phyloP scores from a whole-genome alignment of 1,284 basidiomycete genomes.

The Meripilus lineatus region DNA sequence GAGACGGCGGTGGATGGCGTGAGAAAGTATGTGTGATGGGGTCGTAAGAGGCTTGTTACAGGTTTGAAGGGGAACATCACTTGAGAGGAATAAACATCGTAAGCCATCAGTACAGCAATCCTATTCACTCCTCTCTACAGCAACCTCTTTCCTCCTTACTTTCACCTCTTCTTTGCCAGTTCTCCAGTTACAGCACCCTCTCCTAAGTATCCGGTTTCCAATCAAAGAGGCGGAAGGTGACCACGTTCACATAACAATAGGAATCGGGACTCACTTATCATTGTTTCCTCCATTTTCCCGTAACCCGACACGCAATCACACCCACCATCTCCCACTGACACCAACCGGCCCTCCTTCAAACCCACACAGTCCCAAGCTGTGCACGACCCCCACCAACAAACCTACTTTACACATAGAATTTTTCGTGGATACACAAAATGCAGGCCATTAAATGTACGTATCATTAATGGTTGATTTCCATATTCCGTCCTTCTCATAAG shows the following conservation, averaged over 20 bases:
- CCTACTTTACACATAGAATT: constrained; percentile 12
- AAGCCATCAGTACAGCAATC: constrained; percentile 22
- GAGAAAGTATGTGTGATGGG: constrained; percentile 23
- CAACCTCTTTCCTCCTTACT: constrained; percentile 19
- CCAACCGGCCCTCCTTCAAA: no score
- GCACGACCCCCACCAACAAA: constrained; percentile 5
- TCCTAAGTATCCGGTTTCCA: not conserved
- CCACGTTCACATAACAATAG: not conserved
- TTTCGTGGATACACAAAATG: constrained; percentile 27
- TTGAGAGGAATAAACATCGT: constrained; percentile 22
- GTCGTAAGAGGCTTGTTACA: constrained; percentile 13
- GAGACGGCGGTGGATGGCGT: constrained; percentile 11
- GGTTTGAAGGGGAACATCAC: constrained; percentile 7
- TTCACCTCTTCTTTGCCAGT: constrained; percentile 12
- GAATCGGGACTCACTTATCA: constrained; percentile 2
- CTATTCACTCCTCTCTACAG: constrained; percentile 18
- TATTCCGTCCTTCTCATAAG: constrained; percentile 9
- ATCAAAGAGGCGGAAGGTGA: not conserved
- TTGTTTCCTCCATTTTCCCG: not conserved
- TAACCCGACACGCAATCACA: not conserved
- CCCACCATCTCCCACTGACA: no score
- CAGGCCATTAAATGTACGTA: constrained; percentile 39
- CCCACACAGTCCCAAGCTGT: not conserved
- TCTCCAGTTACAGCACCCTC: not conserved
- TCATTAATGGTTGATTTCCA: constrained; percentile 3